Evolutionary conservation across 73 alveolate species (phyloP).

Genomic region (Paramecium pentaurelia): DNA sequence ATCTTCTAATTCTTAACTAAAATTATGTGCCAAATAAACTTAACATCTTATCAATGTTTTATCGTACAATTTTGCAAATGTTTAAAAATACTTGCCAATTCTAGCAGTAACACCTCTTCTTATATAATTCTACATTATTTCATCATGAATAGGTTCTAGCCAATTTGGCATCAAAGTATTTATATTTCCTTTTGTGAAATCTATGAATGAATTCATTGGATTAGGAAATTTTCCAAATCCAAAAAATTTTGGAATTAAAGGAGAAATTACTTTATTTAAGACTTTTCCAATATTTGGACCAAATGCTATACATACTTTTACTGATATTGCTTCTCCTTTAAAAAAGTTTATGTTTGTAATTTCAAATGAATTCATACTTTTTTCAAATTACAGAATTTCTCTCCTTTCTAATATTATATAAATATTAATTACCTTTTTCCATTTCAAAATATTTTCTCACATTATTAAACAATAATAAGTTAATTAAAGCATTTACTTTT

Average conservation of each 20-base stretch:
- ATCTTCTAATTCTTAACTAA: neutral
- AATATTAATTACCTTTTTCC: neutral
- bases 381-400: neutral
- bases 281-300: slow-evolving; percentile 32
- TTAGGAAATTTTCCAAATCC: slow-evolving; percentile 1
- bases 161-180: slow-evolving; percentile 20
- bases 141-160: slow-evolving; percentile 35
- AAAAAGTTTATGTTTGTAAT: slow-evolving; percentile 6
- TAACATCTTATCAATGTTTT: neutral
- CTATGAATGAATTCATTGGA: neutral
- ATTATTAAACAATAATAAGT: neutral
- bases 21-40: slow-evolving; percentile 36
- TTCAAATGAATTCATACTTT: slow-evolving; percentile 21
- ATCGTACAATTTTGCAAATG: slow-evolving; percentile 17
- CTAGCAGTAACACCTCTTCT: neutral
- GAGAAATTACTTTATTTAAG: neutral
- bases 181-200: slow-evolving; percentile 12
- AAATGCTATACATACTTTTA: neutral
- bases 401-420: neutral
- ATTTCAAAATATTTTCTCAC: slow-evolving; percentile 27
- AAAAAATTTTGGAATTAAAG: neutral
- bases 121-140: slow-evolving; percentile 30
- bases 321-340: slow-evolving; percentile 5
- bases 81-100: slow-evolving; percentile 27
- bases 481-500: neutral